Conservation (phyloP, 78 protist genomes). For the Dictyostelium intermedium region DNA sequence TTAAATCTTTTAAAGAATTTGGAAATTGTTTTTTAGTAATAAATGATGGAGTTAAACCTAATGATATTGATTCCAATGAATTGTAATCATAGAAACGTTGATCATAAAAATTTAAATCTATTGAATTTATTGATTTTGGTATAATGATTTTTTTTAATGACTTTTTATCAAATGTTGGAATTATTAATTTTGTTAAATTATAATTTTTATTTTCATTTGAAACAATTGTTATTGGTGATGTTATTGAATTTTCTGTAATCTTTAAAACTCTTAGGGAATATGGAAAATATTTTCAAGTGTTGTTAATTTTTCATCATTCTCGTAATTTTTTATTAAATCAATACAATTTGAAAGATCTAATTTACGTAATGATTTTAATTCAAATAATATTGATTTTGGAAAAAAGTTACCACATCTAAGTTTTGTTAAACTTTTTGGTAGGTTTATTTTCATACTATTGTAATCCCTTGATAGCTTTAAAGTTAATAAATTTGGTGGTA, state of each 20-base stretch:
- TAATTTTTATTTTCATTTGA: neutral
- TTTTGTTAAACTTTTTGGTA: neutral
- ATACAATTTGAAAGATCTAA: neutral
- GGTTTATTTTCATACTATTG: neutral
- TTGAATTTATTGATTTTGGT: neutral
- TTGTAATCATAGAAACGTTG: neutral
- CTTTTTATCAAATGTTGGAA: neutral
- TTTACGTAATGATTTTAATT: neutral
- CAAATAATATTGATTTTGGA: neutral
- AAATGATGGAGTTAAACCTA: neutral
- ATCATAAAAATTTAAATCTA: neutral
- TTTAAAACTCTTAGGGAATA: neutral
- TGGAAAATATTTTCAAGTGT: neutral
- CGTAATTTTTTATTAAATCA: neutral
- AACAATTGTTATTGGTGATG: neutral
- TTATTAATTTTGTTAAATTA: neutral
- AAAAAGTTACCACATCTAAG: neutral
- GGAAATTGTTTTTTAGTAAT: neutral
- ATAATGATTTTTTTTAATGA: neutral
- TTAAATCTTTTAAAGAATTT: neutral
- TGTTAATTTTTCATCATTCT: neutral
- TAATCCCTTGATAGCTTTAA: neutral
- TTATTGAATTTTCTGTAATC: neutral
- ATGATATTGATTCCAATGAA: neutral
- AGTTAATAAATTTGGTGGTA: neutral